phyloP scores from a whole-genome alignment of 805 yeast species.

The Yamadazyma nakazawae region DNA sequence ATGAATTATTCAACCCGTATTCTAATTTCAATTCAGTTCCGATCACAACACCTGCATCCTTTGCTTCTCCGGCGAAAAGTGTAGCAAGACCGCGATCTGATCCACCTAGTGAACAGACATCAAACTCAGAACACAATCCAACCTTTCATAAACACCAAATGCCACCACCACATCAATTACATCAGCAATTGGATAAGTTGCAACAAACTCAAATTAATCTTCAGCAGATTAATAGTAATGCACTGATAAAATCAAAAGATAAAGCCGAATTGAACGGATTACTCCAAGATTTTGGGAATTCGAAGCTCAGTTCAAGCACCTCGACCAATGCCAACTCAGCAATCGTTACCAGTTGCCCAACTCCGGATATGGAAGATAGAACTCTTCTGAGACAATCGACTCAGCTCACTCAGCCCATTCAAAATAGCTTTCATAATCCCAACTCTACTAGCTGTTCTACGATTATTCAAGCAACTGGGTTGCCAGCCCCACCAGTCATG shows the following conservation, averaged over 20 bases:
- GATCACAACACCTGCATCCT: neutral
- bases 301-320: conserved; percentile 12
- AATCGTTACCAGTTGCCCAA: conserved; percentile 11
- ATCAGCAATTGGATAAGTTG: conserved; percentile 12
- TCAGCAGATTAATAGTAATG: conserved; percentile 6
- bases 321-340: conserved; percentile 14
- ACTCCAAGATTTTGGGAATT: conserved; percentile 16
- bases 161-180: conserved; percentile 8
- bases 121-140: neutral
- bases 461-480: conserved; percentile 8
- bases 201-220: conserved; percentile 9
- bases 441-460: conserved; percentile 13
- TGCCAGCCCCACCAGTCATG: conserved; percentile 15
- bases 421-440: conserved; percentile 5
- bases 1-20: neutral
- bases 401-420: neutral
- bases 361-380: conserved; percentile 10
- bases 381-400: neutral
- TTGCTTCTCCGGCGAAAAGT: neutral
- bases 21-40: conserved; percentile 3
- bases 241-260: conserved; percentile 10
- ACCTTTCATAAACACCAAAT: neutral
- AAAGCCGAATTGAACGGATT: conserved; percentile 12
- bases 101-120: neutral
- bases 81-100: conserved; percentile 6